Evolutionary conservation across 164 flowering plant genomes (phyloP).

Genomic region (Chloranthus sessilifolius): DNA sequence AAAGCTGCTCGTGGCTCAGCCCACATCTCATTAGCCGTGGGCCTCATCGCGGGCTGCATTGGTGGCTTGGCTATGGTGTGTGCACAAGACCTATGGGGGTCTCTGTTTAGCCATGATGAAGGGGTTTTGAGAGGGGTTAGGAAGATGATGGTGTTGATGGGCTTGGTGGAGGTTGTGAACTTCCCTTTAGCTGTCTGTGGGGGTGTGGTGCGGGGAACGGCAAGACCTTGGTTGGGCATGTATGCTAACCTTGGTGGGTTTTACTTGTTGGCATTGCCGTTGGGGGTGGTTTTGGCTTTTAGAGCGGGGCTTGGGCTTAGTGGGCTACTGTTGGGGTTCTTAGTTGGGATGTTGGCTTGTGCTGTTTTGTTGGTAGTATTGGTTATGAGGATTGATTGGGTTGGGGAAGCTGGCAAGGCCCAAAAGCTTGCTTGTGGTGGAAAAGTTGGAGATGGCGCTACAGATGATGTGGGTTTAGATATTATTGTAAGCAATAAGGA

Average conservation of each 20-base stretch:
- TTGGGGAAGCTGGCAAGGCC: constrained; percentile 62
- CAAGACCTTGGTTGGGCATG: constrained; percentile 62
- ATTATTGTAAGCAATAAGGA: too few species aligned
- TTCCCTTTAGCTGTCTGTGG: constrained; percentile 75
- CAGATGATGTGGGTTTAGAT: too few species aligned
- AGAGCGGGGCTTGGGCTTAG: constrained; percentile 41
- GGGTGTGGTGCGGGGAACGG: constrained; percentile 84
- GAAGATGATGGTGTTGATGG: constrained; percentile 71
- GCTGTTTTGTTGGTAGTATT: constrained; percentile 46
- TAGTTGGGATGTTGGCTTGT: constrained; percentile 49
- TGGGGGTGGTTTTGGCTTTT: constrained; percentile 61
- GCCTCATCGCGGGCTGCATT: constrained; percentile 35
- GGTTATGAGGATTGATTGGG: constrained; percentile 61
- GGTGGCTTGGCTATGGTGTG: constrained; percentile 55
- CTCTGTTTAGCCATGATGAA: constrained; percentile 51
- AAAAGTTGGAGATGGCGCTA: constrained; percentile 5
- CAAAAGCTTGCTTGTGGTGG: constrained; percentile 31
- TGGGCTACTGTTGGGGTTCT: constrained; percentile 65
- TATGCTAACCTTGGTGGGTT: constrained; percentile 73
- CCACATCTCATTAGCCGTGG: constrained; percentile 30
- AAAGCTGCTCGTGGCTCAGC: constrained; percentile 43
- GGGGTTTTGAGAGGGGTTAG: constrained; percentile 51
- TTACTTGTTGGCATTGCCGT: constrained; percentile 73
- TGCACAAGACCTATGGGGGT: constrained; percentile 65
- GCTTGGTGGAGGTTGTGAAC: constrained; percentile 62